Evolutionary conservation across 306 rosid genomes (phyloP).

Genomic region (Cyamopsis tetragonoloba): DNA sequence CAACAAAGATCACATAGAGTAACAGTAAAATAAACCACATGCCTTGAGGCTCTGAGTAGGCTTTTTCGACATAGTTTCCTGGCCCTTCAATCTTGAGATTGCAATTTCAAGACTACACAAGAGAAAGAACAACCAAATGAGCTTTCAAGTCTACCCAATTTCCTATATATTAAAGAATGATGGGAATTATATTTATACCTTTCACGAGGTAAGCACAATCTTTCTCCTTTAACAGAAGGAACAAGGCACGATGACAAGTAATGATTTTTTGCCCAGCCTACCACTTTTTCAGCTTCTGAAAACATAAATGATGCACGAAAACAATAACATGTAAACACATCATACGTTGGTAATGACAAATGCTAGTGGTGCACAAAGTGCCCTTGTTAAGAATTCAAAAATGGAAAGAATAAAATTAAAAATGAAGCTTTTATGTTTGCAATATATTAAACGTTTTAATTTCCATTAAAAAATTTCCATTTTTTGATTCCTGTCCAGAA

Average conservation of each 20-base stretch:
- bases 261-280: slow-evolving; percentile 95
- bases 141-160: neutral
- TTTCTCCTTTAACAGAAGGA: slow-evolving; percentile 77
- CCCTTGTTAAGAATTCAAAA: neutral
- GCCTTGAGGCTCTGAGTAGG: slow-evolving; percentile 91
- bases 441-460: neutral
- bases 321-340: neutral
- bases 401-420: neutral
- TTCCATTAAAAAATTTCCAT: neutral
- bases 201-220: slow-evolving; percentile 72
- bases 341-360: neutral
- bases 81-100: slow-evolving; percentile 72
- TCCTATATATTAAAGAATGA: neutral
- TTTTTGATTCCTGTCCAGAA: neutral
- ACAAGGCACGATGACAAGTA: slow-evolving; percentile 65
- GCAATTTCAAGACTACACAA: slow-evolving; percentile 75
- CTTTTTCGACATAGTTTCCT: slow-evolving; percentile 58
- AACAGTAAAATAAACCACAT: slow-evolving; percentile 23
- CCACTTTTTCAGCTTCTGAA: slow-evolving; percentile 92
- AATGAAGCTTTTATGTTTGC: neutral
- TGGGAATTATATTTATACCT: slow-evolving; percentile 47
- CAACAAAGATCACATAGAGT: neutral
- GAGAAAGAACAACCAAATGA: slow-evolving; percentile 25
- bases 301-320: slow-evolving; percentile 7
- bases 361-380: neutral